Base-by-base conservation (phyloP, 2,329 filamentous ascomycete genomes). In the Pyrenophora teres region DNA sequence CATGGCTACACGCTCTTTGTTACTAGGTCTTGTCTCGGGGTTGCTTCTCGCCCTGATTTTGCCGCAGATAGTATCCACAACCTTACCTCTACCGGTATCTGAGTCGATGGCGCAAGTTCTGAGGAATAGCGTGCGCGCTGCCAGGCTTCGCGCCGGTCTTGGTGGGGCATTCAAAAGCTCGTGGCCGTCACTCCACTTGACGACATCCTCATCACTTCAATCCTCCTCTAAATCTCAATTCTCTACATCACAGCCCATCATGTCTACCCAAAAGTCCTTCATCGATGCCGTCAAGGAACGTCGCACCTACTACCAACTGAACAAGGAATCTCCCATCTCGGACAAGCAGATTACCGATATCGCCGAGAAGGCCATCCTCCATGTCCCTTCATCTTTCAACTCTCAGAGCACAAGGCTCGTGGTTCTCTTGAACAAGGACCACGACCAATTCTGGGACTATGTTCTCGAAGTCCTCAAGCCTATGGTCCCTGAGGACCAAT, bases 401-500 rank as follows among this genome's bases (percentile, higher is more conserved):
- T 89, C 86, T 36, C 92, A 96, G 80, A 86, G 86, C 62, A 88
- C 89, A 62, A 87, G 92, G 53, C 77, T 88, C 52, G 83, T 96
- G 40, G 83, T 96, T 44, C 84, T 97, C 47, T 81, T 94, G 68
- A 87, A 88, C 67, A 83, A 83, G 56, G 89, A 96, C 75, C 92
- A 97, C 79, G 86, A 92, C 66, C 88, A 89, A 78, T 85, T 96
- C 64, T 97, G 92, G 93, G 87, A 90, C 71, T 80, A 91, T 53
- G 81, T 85, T 48, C 75, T 79, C 54, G 84, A 87, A 23, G 76
- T 82, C 46, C 80, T 93, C 52, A 85, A 87, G 78, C 78, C 79
- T 18, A 82, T 92, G 52, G 86, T 94, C 19, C 84, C 88, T 25
- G 80, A 77, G 62, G 87, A 87, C 13, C 70, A 78, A 56, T 92